Conservation (phyloP, 352 stramenopile species). For the Phytophthora rubi region DNA sequence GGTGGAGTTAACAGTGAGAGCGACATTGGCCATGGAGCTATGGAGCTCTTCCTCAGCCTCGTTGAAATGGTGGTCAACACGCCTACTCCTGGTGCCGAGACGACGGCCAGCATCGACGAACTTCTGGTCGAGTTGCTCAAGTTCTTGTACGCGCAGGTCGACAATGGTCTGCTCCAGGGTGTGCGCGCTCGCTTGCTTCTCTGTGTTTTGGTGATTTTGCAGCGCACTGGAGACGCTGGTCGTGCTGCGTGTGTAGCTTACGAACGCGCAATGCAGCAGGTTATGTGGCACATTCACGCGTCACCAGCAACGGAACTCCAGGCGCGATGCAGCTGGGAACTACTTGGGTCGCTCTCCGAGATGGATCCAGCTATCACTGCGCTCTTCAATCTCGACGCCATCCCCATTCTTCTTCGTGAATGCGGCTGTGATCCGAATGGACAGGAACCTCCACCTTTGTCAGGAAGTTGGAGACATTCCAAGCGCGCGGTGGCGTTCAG, state of each 20-base stretch:
- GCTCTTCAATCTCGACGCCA: constrained; percentile 71
- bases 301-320: constrained; percentile 36
- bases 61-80: constrained; percentile 43
- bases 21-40: constrained; percentile 4
- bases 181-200: constrained; percentile 58
- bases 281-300: constrained; percentile 51
- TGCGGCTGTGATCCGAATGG: constrained; percentile 33
- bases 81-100: constrained; percentile 25
- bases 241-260: constrained; percentile 55
- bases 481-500: constrained; percentile 30
- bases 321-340: constrained; percentile 57
- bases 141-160: constrained; percentile 53
- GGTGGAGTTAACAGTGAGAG: constrained; percentile 7
- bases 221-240: constrained; percentile 59
- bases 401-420: constrained; percentile 60
- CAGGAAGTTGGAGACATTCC: constrained; percentile 22
- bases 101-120: constrained; percentile 40
- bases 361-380: constrained; percentile 62
- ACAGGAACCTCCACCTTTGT: constrained; percentile 6
- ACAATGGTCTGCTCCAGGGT: constrained; percentile 32
- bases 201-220: constrained; percentile 58
- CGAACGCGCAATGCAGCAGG: constrained; percentile 62
- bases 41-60: constrained; percentile 41
- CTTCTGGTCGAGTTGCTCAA: constrained; percentile 46
- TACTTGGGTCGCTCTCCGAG: constrained; percentile 59